Evolutionary conservation across 2,329 filamentous ascomycete species (phyloP), one percentile per base, ranked within the genome.

Genomic region (Stachybotrys chlorohalonatus): DNA sequence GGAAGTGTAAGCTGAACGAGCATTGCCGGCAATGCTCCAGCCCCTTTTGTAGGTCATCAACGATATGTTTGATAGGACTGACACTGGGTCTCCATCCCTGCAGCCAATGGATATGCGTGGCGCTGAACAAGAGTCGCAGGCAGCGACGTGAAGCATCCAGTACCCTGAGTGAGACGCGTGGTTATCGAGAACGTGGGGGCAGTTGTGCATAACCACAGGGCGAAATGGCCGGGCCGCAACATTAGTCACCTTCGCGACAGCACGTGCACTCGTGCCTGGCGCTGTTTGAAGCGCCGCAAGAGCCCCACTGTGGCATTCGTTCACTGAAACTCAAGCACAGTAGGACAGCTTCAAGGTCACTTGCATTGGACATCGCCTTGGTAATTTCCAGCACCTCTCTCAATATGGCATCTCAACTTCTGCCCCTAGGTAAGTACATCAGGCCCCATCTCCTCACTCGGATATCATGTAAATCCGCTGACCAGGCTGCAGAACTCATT

Each of bases 401-500:
- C 63, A 69, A 60, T 55, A 89, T 90, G 86, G 81, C 87, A 49
- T 87, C 87, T 55, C 86, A 89, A 72, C 80, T 90, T 54, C 79
- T 90, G 54, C 87, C 86, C 54, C 75, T 89, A 63, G 86, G 86
- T 88, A 71, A 63, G 72, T 36, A 39, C 53, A 46, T 24, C 4
- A 24, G 17, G 32, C 53, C 42, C 48, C 31, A 51, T 47, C 54
- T 9, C 31, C 52, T 36, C 49, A 36, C 31, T 30, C 24, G 16
- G 36, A 36, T 31, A 3, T 3, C 9, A 16, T 51, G 8, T 6
- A 7, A 32, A 1, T 5, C 32, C 31, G 49, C 62, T 68, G 56
- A 68, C 62, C 53, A 13, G 31, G 49, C 31, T 9, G 16, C 67
- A 96, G 94, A 99, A 75, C 84, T 99, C 69, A 97, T 99, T 72